Percentiles rank a stretch among this genome's conserved stretches.
Conservation (phyloP, 305 asterid species). For the Stenogyne calaminthoides region DNA sequence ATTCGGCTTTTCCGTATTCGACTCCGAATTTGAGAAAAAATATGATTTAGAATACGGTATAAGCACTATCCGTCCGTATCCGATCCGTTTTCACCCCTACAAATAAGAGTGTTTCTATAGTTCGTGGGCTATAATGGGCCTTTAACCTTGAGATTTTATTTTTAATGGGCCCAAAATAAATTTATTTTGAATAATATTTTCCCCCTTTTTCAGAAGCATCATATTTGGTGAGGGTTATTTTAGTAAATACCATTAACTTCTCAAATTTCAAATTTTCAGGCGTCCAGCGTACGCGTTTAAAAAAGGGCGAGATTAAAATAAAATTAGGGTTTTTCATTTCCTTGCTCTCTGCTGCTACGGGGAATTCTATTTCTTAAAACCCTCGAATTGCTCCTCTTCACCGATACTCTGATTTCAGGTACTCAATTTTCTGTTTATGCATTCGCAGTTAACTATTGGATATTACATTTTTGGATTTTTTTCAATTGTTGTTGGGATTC, state of each 20-base stretch:
- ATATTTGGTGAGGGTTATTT: conserved; percentile 15
- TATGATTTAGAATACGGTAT: no score
- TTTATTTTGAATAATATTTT: background rate
- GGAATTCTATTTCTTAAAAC: background rate
- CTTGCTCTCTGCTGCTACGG: conserved; percentile 20
- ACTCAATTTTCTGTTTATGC: background rate
- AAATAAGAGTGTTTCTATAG: no score
- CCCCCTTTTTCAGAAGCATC: no score
- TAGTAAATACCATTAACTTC: conserved; percentile 10
- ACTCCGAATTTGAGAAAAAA: no score
- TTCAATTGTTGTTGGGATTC: conserved; percentile 10
- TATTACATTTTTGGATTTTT: background rate
- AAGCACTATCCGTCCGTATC: no score
- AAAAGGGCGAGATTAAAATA: background rate
- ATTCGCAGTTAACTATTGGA: background rate
- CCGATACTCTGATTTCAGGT: conserved; percentile 31
- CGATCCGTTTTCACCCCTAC: no score
- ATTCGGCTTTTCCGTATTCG: no score
- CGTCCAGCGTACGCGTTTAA: conserved; percentile 18
- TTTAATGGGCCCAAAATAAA: no score
- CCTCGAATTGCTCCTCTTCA: conserved; percentile 6
- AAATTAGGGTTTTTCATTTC: conserved; percentile 38
- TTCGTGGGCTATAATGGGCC: no score
- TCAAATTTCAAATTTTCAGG: conserved; percentile 22
- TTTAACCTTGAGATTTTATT: no score